Conservation (phyloP, 148 eudicot genomes). For the Camellia lanceoleosa region DNA sequence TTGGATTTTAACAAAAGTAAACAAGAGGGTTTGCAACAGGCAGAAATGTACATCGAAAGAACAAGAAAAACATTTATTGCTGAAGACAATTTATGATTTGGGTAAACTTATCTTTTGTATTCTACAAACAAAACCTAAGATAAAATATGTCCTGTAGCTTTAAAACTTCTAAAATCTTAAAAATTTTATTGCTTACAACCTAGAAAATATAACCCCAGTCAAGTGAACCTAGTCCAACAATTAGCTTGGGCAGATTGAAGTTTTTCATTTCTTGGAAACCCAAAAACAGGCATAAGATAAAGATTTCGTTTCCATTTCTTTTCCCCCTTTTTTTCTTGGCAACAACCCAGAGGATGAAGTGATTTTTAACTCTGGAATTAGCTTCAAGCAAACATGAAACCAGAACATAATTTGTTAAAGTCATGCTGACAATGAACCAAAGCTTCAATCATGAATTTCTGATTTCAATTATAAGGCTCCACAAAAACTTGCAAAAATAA, state of each 20-base stretch:
- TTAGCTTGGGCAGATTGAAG: neutral
- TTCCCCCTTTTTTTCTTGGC: neutral
- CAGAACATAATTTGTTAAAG: neutral
- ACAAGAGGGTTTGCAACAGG: neutral
- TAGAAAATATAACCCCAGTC: neutral
- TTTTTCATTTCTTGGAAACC: neutral
- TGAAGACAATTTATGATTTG: neutral
- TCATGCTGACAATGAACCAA: neutral
- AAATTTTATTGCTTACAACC: neutral
- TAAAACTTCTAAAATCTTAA: neutral
- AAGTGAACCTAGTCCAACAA: conserved; percentile 1
- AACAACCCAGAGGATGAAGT: neutral
- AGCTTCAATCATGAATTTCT: neutral
- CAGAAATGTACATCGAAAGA: neutral
- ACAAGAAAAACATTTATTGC: neutral
- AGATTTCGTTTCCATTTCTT: neutral
- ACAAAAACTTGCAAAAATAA: neutral
- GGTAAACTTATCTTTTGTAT: neutral
- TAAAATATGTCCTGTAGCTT: neutral
- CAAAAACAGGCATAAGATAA: neutral
- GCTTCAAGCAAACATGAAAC: neutral
- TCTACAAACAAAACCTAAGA: neutral
- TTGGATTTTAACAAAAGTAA: neutral
- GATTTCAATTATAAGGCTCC: neutral
- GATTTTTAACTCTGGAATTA: neutral